Base-by-base conservation (phyloP, 1,284 basidiomycete genomes). In the Melanopsichium pennsylvanicum region DNA sequence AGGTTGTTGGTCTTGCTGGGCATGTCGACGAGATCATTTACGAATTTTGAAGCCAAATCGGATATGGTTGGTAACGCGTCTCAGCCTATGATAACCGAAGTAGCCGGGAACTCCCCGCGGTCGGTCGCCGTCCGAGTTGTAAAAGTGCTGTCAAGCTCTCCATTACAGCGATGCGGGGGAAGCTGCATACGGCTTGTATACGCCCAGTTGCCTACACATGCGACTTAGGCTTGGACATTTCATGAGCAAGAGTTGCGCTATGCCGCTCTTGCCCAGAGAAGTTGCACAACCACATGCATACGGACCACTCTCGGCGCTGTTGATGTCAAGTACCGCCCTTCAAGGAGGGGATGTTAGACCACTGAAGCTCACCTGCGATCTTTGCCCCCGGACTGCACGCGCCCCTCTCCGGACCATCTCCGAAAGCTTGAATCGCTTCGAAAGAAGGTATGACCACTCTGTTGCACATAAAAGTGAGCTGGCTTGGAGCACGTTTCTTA, bases 101-200 rank as follows among this genome's bases (percentile, higher is more conserved):
- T 29, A 7, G 18, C 26, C 57, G 58, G 58, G 15, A 18, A 42
- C 15, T 6, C 11, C 8, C 58, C 50, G 58, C 50, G 58, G 58
- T 27, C 58, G 58, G 58, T 27, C 37, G 36, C 50, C 50, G 50
- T 41, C 58, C 50, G 50, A 25, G 21, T 29, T 29, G 7, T 13
- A 29, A 29, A 29, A 44, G 6, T 12, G 33, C 23, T 15, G 23
- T 23, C 29, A 12, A 41, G 33, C 40, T 26, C 45, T 34, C 50
- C 50, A 52, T 36, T 42, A 37, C 36, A 21, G 9, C 18, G n/a
- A 25, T 37, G 39, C 12, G 41, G 35, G 42, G 27, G 19, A 35
- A 31, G 32, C 21, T 44, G 31, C 32, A 33, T 44, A 9, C 15
- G n/a, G 12, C 6, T 8, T 43, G 32, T n/a, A n/a, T n/a, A n/a